Evolutionary conservation across 1,284 basidiomycete species (phyloP).

Genomic region (Xanthoconium separans): DNA sequence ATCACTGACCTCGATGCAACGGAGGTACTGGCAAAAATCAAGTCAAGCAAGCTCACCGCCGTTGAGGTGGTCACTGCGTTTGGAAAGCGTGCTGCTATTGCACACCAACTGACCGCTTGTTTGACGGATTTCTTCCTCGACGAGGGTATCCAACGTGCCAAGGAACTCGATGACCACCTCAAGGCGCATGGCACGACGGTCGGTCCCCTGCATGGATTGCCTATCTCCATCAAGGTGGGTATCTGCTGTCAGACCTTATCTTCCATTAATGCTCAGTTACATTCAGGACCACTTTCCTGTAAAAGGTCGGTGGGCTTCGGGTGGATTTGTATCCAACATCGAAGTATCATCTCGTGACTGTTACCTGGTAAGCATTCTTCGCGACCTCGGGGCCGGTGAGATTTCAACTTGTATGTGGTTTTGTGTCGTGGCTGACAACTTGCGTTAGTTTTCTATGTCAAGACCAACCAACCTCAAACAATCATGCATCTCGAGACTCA

Average conservation of each 20-base stretch:
- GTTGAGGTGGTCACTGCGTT: conserved; percentile 29
- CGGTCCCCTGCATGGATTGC: conserved; percentile 51
- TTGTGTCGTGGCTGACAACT: background rate
- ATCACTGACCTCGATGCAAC: conserved; percentile 42
- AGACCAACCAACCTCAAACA: conserved; percentile 46
- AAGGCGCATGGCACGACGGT: conserved; percentile 34
- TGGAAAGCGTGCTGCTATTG: conserved; percentile 32
- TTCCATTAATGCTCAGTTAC: background rate
- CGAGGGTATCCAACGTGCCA: conserved; percentile 39
- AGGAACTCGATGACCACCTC: conserved; percentile 40
- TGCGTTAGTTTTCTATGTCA: conserved; percentile 43
- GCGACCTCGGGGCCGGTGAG: conserved; percentile 35
- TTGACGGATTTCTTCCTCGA: conserved; percentile 31
- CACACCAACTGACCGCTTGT: conserved; percentile 30
- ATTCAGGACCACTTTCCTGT: conserved; percentile 42
- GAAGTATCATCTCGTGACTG: conserved; percentile 27
- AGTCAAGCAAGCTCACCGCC: conserved; percentile 21
- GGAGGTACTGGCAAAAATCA: conserved; percentile 20
- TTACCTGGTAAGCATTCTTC: conserved; percentile 24
- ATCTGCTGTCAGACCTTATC: no score
- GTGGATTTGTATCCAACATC: conserved; percentile 36
- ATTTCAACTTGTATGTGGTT: background rate
- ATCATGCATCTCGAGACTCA: conserved; percentile 38
- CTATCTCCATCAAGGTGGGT: conserved; percentile 44
- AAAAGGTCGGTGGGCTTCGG: conserved; percentile 41